A percentile compares a stretch with the other conserved stretches of the same genome.
Evolutionary conservation across 2,329 filamentous ascomycete genomes (phyloP).

Genomic region (Fusarium nygamai): DNA sequence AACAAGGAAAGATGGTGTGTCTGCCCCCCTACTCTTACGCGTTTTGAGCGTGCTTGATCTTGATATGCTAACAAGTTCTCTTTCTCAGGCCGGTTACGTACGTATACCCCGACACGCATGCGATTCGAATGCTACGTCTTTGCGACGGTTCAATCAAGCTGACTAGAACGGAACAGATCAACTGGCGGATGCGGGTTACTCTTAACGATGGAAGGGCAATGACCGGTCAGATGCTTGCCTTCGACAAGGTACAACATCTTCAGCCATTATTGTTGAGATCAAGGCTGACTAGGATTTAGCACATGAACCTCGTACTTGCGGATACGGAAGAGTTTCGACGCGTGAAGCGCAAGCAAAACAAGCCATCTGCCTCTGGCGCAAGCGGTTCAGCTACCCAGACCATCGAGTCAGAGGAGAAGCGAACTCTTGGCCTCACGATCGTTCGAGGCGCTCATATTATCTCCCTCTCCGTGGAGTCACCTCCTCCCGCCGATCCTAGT

Average conservation of each 20-base stretch:
- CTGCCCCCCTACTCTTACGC: slow-evolving; percentile 35
- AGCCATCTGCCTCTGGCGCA: slow-evolving; percentile 72
- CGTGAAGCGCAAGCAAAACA: slow-evolving; percentile 84
- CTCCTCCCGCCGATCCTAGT: slow-evolving; percentile 92
- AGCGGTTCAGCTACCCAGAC: slow-evolving; percentile 70
- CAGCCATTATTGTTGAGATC: not conserved
- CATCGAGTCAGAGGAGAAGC: slow-evolving; percentile 94
- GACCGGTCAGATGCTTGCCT: slow-evolving; percentile 97
- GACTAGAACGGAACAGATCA: slow-evolving; percentile 72
- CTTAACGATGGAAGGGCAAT: slow-evolving; percentile 95
- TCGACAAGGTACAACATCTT: slow-evolving; percentile 80
- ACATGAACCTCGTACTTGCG: slow-evolving; percentile 99
- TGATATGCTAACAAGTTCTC: slow-evolving; percentile 68
- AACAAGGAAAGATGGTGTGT: slow-evolving; percentile 99
- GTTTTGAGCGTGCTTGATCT: slow-evolving; percentile 50
- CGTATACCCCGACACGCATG: slow-evolving; percentile 50
- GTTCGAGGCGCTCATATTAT: slow-evolving; percentile 95
- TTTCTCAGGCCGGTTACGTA: slow-evolving; percentile 76
- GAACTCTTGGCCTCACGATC: slow-evolving; percentile 94
- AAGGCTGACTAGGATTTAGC: slow-evolving; percentile 60
- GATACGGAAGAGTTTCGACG: slow-evolving; percentile 98
- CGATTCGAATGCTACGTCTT: not conserved
- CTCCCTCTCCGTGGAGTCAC: slow-evolving; percentile 93
- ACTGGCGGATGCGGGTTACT: slow-evolving; percentile 98
- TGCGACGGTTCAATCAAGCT: slow-evolving; percentile 7